A percentile compares a stretch with the other conserved stretches of the same genome.
Conservation (phyloP, 148 eudicot genomes). For the Vaccinium corymbosum region DNA sequence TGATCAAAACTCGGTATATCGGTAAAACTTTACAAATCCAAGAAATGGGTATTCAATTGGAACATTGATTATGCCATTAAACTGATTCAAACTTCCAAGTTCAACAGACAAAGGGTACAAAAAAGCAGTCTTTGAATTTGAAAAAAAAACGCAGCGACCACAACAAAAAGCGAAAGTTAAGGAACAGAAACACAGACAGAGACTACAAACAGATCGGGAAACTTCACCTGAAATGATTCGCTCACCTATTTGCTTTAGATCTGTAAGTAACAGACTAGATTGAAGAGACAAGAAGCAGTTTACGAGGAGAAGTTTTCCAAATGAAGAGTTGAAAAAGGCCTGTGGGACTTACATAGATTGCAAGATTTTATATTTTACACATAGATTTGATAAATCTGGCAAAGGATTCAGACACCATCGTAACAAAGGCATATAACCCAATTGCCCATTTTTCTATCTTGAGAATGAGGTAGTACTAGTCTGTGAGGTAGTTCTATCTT, state of each 20-base stretch:
- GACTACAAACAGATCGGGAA: neutral
- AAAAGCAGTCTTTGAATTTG: neutral
- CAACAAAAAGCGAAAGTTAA: neutral
- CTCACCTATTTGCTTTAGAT: neutral
- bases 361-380: slow-evolving; percentile 1
- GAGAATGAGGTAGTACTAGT: neutral
- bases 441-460: neutral
- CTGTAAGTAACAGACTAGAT: neutral
- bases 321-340: neutral
- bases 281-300: neutral
- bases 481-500: neutral
- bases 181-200: neutral
- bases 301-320: neutral
- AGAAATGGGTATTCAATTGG: slow-evolving; percentile 7
- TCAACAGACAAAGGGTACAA: neutral
- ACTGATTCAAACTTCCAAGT: neutral
- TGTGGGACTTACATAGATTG: neutral
- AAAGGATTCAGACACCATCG: neutral
- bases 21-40: neutral
- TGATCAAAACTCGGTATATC: neutral
- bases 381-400: slow-evolving; percentile 6
- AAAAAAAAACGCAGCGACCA: neutral
- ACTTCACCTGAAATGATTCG: neutral
- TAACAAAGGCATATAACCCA: neutral
- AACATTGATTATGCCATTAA: neutral